Conservation (phyloP, 2,329 filamentous ascomycete species). For the Capronia epimyces region DNA sequence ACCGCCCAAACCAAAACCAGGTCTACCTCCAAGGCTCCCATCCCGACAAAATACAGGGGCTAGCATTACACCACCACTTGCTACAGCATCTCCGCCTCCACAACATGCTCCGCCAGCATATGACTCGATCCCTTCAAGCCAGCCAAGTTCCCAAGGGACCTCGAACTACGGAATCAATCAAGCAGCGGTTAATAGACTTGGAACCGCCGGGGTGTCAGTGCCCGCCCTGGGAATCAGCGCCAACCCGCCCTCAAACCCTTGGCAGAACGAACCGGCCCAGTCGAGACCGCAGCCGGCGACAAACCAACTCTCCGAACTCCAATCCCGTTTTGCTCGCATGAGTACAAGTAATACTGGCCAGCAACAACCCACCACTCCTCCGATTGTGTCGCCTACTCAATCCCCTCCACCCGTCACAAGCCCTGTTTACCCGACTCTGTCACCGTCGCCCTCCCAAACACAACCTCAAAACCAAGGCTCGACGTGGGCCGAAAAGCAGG, state of each 20-base stretch:
- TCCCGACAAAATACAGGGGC: slow-evolving; percentile 55
- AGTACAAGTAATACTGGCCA: slow-evolving; percentile 34
- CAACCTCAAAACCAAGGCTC: slow-evolving; percentile 32
- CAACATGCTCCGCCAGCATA: slow-evolving; percentile 23
- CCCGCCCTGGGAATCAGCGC: slow-evolving; percentile 67
- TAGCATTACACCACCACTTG: slow-evolving; percentile 38
- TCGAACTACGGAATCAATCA: slow-evolving; percentile 47
- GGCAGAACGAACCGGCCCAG: slow-evolving; percentile 32
- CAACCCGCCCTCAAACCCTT: slow-evolving; percentile 21
- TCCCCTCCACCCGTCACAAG: slow-evolving; percentile 5
- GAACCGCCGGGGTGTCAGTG: slow-evolving; percentile 70
- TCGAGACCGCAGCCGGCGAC: slow-evolving; percentile 20
- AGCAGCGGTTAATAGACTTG: slow-evolving; percentile 60
- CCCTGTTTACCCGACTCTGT: neutral
- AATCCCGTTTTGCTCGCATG: slow-evolving; percentile 60
- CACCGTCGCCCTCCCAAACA: neutral
- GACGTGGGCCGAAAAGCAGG: slow-evolving; percentile 56
- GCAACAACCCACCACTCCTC: slow-evolving; percentile 24
- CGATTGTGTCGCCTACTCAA: slow-evolving; percentile 10
- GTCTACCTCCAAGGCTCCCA: slow-evolving; percentile 64
- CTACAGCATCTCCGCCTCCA: slow-evolving; percentile 32
- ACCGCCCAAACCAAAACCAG: slow-evolving; percentile 45
- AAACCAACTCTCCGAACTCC: slow-evolving; percentile 58
- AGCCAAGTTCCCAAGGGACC: slow-evolving; percentile 30
- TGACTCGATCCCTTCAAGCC: slow-evolving; percentile 19